A percentile compares a stretch with the other conserved stretches of the same genome.
Evolutionary conservation across 2,329 filamentous ascomycete species (phyloP).

Genomic region (Cytospora chrysosperma): DNA sequence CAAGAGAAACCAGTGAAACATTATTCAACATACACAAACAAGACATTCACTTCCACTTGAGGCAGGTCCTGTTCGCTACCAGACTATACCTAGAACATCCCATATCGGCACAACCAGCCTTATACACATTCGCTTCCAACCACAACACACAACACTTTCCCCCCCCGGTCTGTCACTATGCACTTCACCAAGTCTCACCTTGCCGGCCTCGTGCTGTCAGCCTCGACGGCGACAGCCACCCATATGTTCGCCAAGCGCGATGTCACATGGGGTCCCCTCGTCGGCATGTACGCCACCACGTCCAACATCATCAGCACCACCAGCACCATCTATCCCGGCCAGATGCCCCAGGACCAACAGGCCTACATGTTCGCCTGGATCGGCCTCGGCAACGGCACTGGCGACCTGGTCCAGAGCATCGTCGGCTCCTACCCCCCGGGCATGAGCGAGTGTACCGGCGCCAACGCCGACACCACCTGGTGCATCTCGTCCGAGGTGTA

Average conservation of each 20-base stretch:
- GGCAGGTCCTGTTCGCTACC: conserved; percentile 9
- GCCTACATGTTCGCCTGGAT: conserved; percentile 31
- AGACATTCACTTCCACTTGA: background rate
- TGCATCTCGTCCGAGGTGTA: conserved; percentile 32
- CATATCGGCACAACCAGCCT: background rate
- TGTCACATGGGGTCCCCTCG: conserved; percentile 28
- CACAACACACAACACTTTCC: background rate
- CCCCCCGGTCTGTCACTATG: conserved; percentile 3
- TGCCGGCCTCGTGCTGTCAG: conserved; percentile 10
- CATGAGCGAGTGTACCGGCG: conserved; percentile 28
- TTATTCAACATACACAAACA: background rate
- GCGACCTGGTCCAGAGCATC: conserved; percentile 28
- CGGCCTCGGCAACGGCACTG: conserved; percentile 30
- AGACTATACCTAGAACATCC: background rate
- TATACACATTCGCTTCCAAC: conserved; percentile 2
- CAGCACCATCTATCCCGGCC: conserved; percentile 31
- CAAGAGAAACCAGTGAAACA: background rate
- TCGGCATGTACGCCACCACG: conserved; percentile 28
- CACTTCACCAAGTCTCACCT: conserved; percentile 6
- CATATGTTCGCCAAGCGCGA: conserved; percentile 21
- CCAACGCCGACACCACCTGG: conserved; percentile 28
- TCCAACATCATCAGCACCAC: conserved; percentile 27
- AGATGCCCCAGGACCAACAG: conserved; percentile 28
- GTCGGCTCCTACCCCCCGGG: conserved; percentile 28
- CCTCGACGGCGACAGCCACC: conserved; percentile 16